These are phyloP conservation scores for Tetradesmus lagerheimii DNA, from an alignment of 139 green algal species.

Conservation along the genomic window DNA sequence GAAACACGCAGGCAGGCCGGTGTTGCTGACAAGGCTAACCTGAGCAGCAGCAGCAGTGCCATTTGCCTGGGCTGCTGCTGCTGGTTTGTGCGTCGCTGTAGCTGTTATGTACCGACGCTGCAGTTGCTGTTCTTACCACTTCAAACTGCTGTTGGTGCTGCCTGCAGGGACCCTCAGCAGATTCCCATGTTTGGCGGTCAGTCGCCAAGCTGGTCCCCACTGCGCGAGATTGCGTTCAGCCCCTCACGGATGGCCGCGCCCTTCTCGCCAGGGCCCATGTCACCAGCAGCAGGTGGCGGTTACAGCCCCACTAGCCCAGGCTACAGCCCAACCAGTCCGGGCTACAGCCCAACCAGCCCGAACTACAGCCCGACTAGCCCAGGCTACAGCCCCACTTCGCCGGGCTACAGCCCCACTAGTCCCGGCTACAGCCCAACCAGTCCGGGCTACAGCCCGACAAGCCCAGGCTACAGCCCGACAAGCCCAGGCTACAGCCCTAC, in stretches of 20 bases:
- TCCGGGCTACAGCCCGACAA: slow-evolving; percentile 72
- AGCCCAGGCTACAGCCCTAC: slow-evolving; percentile 51
- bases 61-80: neutral
- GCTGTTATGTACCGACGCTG: slow-evolving; percentile 44
- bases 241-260: slow-evolving; percentile 48
- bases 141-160: neutral
- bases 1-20: too few species aligned
- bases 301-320: slow-evolving; percentile 80
- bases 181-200: slow-evolving; percentile 59
- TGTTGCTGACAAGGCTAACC: too few species aligned
- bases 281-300: slow-evolving; percentile 60
- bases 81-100: slow-evolving; percentile 61
- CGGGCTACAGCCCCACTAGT: slow-evolving; percentile 65
- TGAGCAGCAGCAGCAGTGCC: too few species aligned
- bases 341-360: slow-evolving; percentile 61
- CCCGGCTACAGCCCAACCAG: slow-evolving; percentile 79
- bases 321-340: slow-evolving; percentile 76
- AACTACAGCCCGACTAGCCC: slow-evolving; percentile 67
- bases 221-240: slow-evolving; percentile 37
- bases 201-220: slow-evolving; percentile 54
- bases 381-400: slow-evolving; percentile 67
- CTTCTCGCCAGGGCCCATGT: slow-evolving; percentile 46
- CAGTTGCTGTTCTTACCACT: slow-evolving; percentile 39
- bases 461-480: slow-evolving; percentile 67
- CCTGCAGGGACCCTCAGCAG: slow-evolving; percentile 40